Evolutionary conservation across 805 yeast genomes (phyloP).

Genomic region (Starmerella vaccinii): DNA sequence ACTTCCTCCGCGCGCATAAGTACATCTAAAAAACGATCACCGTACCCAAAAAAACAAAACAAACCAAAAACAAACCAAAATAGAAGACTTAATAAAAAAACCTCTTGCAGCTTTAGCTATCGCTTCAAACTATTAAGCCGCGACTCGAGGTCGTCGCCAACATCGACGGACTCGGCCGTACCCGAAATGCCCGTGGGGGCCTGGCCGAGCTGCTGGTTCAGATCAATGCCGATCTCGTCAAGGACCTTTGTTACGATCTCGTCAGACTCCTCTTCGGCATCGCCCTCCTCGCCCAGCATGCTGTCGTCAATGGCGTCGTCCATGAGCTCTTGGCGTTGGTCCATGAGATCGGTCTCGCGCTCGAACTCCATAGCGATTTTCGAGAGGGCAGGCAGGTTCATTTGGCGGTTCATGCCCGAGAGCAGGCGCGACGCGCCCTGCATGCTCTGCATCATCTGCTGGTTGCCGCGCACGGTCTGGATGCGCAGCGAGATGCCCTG

Average conservation of each 20-base stretch:
- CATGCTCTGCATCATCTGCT: slow-evolving; percentile 93
- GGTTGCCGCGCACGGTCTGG: slow-evolving; percentile 85
- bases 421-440: slow-evolving; percentile 79
- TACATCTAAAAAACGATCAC: slow-evolving; percentile 17
- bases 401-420: slow-evolving; percentile 75
- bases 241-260: slow-evolving; percentile 83
- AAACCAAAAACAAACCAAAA: no score
- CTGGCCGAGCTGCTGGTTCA: slow-evolving; percentile 41
- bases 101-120: slow-evolving; percentile 14
- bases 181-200: slow-evolving; percentile 42
- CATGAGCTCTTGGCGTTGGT: slow-evolving; percentile 97
- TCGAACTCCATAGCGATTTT: slow-evolving; percentile 93
- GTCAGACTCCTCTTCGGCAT: slow-evolving; percentile 70
- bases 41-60: no score
- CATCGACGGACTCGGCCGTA: slow-evolving; percentile 31
- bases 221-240: slow-evolving; percentile 91
- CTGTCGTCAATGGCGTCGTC: slow-evolving; percentile 96
- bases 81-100: no score
- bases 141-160: slow-evolving; percentile 81
- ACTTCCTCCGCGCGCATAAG: slow-evolving; percentile 35
- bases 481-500: slow-evolving; percentile 89
- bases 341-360: slow-evolving; percentile 90
- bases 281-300: slow-evolving; percentile 74
- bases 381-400: slow-evolving; percentile 84
- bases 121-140: slow-evolving; percentile 73